phyloP scores from a whole-genome alignment of 78 protist genomes.

The Dictyostelium intermedium region DNA sequence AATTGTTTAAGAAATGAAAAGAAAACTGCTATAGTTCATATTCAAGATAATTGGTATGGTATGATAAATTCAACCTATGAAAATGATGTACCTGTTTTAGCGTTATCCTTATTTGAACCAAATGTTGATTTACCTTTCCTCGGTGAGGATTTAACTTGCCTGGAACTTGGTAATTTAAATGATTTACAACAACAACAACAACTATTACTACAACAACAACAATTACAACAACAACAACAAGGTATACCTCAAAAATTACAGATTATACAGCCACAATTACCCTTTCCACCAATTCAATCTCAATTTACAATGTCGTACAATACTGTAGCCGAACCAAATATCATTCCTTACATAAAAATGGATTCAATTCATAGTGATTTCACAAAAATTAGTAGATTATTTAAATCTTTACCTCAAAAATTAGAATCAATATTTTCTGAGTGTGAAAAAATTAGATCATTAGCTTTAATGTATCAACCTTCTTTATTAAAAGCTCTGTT shows the following conservation, averaged over 20 bases:
- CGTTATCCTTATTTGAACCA: constrained; percentile 17
- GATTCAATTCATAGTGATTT: constrained; percentile 33
- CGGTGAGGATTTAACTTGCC: not conserved
- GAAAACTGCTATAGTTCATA: constrained; percentile 10
- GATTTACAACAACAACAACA: not conserved
- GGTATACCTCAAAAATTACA: not conserved
- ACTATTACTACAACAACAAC: not conserved
- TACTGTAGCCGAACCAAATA: not conserved
- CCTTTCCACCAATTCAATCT: not conserved
- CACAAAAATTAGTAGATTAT: not conserved
- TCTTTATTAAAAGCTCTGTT: not conserved
- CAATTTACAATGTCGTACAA: constrained; percentile 2
- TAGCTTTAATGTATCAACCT: constrained; percentile 54
- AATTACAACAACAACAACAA: constrained; percentile 12
- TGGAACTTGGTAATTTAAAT: constrained; percentile 35
- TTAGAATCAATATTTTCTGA: constrained; percentile 15
- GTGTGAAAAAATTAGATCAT: constrained; percentile 42
- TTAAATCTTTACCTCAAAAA: constrained; percentile 27
- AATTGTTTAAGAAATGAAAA: not conserved
- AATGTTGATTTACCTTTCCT: not conserved
- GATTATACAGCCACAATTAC: not conserved
- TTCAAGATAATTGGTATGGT: constrained; percentile 56
- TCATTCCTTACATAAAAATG: constrained; percentile 10
- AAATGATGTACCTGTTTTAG: constrained; percentile 19
- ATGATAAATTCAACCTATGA: constrained; percentile 15